These are phyloP conservation scores for Trametopsis cervina DNA, from an alignment of 768 basidiomycete species.

Conservation along the genomic window DNA sequence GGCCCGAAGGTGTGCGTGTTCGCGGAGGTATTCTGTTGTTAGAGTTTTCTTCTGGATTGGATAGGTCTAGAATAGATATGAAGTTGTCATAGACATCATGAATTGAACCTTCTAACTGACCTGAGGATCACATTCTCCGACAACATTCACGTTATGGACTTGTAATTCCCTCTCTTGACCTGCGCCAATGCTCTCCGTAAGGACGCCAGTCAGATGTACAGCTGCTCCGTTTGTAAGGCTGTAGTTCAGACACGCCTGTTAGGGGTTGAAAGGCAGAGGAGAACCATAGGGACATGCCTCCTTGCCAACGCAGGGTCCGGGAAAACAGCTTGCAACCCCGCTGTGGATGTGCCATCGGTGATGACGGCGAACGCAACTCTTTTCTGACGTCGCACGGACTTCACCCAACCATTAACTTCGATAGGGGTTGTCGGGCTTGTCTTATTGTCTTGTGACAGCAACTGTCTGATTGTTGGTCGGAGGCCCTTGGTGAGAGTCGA, in stretches of 20 bases:
- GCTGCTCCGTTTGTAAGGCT: constrained; percentile 51
- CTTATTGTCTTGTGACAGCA: constrained; percentile 22
- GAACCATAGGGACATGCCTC: constrained; percentile 19
- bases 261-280: not conserved
- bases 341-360: constrained; percentile 68
- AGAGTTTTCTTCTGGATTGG: constrained; percentile 89
- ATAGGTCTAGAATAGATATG: constrained; percentile 47
- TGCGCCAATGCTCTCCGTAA: constrained; percentile 39
- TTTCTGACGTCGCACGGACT: constrained; percentile 82
- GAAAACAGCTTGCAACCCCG: constrained; percentile 78
- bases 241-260: not conserved
- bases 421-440: constrained; percentile 16
- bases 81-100: constrained; percentile 19
- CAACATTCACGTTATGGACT: constrained; percentile 38
- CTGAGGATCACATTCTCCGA: constrained; percentile 55
- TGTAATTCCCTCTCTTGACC: constrained; percentile 48
- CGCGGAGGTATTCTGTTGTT: constrained; percentile 72
- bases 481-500: constrained; percentile 16
- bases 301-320: constrained; percentile 31
- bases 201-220: constrained; percentile 40
- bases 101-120: constrained; percentile 28
- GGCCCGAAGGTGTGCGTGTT: constrained; percentile 82
- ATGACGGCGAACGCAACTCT: constrained; percentile 79
- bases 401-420: constrained; percentile 75
- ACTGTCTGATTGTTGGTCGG: constrained; percentile 30